Conservation (phyloP, 257 asterid genomes). For the Petunia secreta region DNA sequence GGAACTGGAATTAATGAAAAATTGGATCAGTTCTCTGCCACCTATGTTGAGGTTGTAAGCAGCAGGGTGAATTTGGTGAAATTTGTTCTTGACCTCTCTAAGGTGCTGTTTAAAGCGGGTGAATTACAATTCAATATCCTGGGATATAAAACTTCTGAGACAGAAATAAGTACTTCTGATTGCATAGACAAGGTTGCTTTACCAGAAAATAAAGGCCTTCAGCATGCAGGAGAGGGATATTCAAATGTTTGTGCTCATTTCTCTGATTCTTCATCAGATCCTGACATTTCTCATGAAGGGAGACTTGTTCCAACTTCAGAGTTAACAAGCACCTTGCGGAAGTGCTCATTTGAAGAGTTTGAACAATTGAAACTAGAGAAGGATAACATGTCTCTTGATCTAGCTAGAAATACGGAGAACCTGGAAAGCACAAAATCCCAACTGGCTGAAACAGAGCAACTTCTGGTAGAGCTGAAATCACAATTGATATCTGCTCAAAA, state of each 20-base stretch:
- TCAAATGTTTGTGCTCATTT: conserved; percentile 61
- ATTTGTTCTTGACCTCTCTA: conserved; percentile 74
- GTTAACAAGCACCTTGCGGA: conserved; percentile 60
- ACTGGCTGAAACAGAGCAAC: conserved; percentile 69
- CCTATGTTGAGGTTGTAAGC: conserved; percentile 52
- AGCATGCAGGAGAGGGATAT: conserved; percentile 58
- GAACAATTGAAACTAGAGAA: conserved; percentile 81
- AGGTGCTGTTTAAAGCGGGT: conserved; percentile 62
- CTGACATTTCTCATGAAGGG: conserved; percentile 75
- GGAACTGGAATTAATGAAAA: conserved; percentile 55
- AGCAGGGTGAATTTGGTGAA: conserved; percentile 45
- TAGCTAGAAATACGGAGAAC: conserved; percentile 58
- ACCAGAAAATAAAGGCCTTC: conserved; percentile 71
- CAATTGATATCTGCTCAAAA: conserved; percentile 74
- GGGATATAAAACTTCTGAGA: conserved; percentile 69
- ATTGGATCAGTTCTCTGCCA: conserved; percentile 56
- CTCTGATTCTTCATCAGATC: conserved; percentile 78
- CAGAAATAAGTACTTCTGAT: conserved; percentile 70
- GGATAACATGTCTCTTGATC: conserved; percentile 63
- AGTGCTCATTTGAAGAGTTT: conserved; percentile 82
- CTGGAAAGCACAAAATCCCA: conserved; percentile 66
- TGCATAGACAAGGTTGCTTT: conserved; percentile 91
- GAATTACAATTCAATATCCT: conserved; percentile 71
- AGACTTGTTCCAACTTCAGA: conserved; percentile 83
- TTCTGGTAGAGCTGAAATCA: conserved; percentile 79